Base-by-base conservation (phyloP, 1,284 basidiomycete genomes). In the Ceratobasidium sp. region DNA sequence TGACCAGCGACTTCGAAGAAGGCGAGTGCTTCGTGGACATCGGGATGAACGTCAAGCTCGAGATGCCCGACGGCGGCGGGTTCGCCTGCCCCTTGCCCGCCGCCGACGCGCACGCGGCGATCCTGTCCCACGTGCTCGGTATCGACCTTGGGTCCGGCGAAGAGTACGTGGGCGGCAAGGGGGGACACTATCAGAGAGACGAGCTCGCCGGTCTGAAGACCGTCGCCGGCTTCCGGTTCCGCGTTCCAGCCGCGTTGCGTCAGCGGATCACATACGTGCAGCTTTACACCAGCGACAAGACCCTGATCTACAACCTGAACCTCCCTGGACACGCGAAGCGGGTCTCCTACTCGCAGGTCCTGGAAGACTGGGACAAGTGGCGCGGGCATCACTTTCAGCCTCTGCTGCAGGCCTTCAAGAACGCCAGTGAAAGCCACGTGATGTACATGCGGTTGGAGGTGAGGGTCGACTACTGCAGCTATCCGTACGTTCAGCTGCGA, bases 211-310 rank as follows among this genome's bases (percentile, higher is more conserved):
- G 53, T 1, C 51, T 76, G 18, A 76, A 76, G 33, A 40, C n/a
- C 6, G 2, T 76, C 18, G 61, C 49, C 40, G 73, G 73, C 6
- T 63, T 63, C 39, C 63, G 73, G n/a, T 66, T 76, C n/a, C 12
- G 12, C 1, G 53, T 40, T n/a, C 73, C 73, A 2, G 6, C 44
- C 20, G 9, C 23, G 18, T 5, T 1, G 20, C n/a, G 0, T 2
- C 18, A 23, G 9, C 28, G 73, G 5, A 39, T 76, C 10, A 3
- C 1, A 3, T 76, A 66, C 26, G 20, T 66, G 9, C 73, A 76
- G n/a, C n/a, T 76, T 1, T 76, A 76, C 51, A 55, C 33, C n/a
- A 76, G 46, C n/a, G 63, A 76, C 63, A 76, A 76, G 40, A 55
- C 18, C 28, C 1, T 56, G 1, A 67, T 33, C 3, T 76, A 76